Conservation (phyloP, 2,329 filamentous ascomycete genomes). For the Phialemonium atrogriseum region DNA sequence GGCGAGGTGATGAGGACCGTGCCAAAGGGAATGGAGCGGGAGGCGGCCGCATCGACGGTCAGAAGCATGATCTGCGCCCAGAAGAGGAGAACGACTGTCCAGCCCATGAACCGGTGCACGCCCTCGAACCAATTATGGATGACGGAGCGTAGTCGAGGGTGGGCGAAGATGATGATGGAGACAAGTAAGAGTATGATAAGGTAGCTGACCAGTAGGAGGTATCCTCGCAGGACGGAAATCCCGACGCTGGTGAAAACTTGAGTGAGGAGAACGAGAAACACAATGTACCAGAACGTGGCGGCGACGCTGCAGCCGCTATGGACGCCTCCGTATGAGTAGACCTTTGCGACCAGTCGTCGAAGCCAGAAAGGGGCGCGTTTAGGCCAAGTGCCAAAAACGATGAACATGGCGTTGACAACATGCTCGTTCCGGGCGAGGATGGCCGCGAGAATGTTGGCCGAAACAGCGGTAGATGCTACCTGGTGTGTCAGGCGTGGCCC, state of each 20-base stretch:
- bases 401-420: conserved; percentile 42
- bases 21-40: conserved; percentile 22
- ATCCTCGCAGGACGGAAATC: conserved; percentile 14
- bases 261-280: conserved; percentile 26
- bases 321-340: conserved; percentile 45
- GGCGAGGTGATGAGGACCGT: conserved; percentile 27
- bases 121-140: conserved; percentile 26
- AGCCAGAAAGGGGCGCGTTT: conserved; percentile 27
- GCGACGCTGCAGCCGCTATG: conserved; percentile 44
- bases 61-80: conserved; percentile 54
- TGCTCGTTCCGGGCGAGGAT: conserved; percentile 42
- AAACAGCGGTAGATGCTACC: conserved; percentile 15
- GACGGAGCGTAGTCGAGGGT: conserved; percentile 18
- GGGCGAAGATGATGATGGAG: conserved; percentile 19
- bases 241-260: conserved; percentile 11
- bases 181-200: conserved; percentile 17
- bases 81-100: conserved; percentile 39
- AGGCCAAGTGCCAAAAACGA: conserved; percentile 25
- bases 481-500: conserved; percentile 9
- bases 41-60: conserved; percentile 32
- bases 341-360: conserved; percentile 38
- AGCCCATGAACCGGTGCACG: conserved; percentile 26
- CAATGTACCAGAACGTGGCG: conserved; percentile 36
- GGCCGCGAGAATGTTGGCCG: conserved; percentile 34
- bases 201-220: conserved; percentile 20